phyloP scores from a whole-genome alignment of 805 yeast species.

The Nakazawaea populi region DNA sequence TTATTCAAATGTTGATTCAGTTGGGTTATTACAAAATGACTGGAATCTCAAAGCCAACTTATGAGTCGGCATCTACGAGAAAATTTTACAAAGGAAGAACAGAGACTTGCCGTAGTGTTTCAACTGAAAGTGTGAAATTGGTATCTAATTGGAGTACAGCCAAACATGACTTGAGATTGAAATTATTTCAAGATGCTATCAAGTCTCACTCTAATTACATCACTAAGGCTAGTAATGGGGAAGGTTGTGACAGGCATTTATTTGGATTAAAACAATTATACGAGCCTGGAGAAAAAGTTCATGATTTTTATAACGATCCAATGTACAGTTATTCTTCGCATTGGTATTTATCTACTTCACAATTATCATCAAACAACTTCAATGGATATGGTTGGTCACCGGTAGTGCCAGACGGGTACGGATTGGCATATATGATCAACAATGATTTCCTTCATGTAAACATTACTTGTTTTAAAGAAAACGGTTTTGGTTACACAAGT shows the following conservation, averaged over 20 bases:
- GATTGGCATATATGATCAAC: constrained; percentile 90
- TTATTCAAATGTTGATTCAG: constrained; percentile 85
- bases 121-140: constrained; percentile 62
- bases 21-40: constrained; percentile 81
- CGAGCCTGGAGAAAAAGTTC: constrained; percentile 50
- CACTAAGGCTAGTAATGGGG: constrained; percentile 73
- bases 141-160: constrained; percentile 64
- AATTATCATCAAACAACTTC: constrained; percentile 76
- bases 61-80: constrained; percentile 94
- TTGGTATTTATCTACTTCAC: constrained; percentile 89
- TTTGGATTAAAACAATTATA: constrained; percentile 79
- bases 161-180: constrained; percentile 49
- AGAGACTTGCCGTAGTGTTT: constrained; percentile 85
- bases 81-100: constrained; percentile 87
- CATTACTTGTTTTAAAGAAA: constrained; percentile 66
- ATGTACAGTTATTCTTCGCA: constrained; percentile 68
- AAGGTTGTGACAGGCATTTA: constrained; percentile 91
- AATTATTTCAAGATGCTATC: constrained; percentile 66
- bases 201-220: constrained; percentile 71
- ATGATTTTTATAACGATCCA: constrained; percentile 71
- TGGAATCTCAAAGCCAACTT: constrained; percentile 81
- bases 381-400: constrained; percentile 96
- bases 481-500: constrained; percentile 49
- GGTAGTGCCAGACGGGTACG: constrained; percentile 90
- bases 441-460: constrained; percentile 81